phyloP scores from a whole-genome alignment of 1,284 basidiomycete genomes.

The Retiboletus flavoniger region DNA sequence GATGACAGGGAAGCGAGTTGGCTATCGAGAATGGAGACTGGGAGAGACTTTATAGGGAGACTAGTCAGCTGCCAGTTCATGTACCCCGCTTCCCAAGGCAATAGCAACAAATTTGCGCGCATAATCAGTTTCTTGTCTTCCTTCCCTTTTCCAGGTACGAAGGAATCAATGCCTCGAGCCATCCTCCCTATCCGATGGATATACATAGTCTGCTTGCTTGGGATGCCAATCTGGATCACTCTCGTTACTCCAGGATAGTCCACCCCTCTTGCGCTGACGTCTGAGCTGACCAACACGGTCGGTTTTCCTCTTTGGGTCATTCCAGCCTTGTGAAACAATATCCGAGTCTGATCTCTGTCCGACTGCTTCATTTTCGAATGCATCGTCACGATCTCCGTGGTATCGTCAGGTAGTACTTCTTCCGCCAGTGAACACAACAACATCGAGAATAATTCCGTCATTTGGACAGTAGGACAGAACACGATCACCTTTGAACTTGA shows the following conservation, averaged over 20 bases:
- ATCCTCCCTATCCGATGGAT: slow-evolving; percentile 92
- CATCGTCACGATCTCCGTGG: slow-evolving; percentile 75
- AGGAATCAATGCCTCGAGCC: slow-evolving; percentile 67
- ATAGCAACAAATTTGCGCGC: slow-evolving; percentile 82
- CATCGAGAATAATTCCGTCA: slow-evolving; percentile 75
- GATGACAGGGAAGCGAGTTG: slow-evolving; percentile 15
- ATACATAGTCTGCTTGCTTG: slow-evolving; percentile 74
- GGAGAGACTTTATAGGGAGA: slow-evolving; percentile 69
- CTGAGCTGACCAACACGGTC: slow-evolving; percentile 80
- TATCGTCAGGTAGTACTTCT: slow-evolving; percentile 47
- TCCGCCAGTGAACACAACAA: slow-evolving; percentile 54
- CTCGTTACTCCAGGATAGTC: slow-evolving; percentile 91
- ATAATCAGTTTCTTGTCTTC: not conserved
- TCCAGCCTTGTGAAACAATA: slow-evolving; percentile 50
- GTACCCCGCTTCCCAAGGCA: slow-evolving; percentile 82
- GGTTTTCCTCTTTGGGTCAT: slow-evolving; percentile 46
- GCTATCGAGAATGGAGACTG: slow-evolving; percentile 25
- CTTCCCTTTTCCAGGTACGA: slow-evolving; percentile 38
- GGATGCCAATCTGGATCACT: slow-evolving; percentile 90
- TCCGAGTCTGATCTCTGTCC: slow-evolving; percentile 18
- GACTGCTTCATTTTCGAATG: slow-evolving; percentile 79
- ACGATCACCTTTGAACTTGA: slow-evolving; percentile 79
- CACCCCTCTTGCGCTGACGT: slow-evolving; percentile 89
- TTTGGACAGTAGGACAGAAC: slow-evolving; percentile 89
- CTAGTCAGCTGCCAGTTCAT: slow-evolving; percentile 62